A percentile compares a stretch with the other conserved stretches of the same genome.
Conservation (phyloP, 805 yeast species). For the Wickerhamomyces hampshirensis region DNA sequence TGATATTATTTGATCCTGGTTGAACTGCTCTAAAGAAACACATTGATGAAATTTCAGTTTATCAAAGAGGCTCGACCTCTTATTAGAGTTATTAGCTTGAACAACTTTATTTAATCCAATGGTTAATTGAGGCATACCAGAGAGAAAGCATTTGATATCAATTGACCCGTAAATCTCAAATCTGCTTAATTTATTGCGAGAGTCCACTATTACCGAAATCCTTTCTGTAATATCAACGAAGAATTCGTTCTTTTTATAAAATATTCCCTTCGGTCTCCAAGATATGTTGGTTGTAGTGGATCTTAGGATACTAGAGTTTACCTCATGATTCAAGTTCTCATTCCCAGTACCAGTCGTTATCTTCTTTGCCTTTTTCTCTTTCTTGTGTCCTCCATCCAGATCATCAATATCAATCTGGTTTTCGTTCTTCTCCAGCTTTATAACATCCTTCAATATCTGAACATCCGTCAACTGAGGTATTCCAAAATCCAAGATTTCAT, state of each 20-base stretch:
- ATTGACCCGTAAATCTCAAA: conserved; percentile 71
- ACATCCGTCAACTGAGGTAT: conserved; percentile 81
- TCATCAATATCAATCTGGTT: conserved; percentile 11
- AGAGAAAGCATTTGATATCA: conserved; percentile 66
- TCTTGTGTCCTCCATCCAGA: too few species aligned
- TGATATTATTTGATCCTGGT: conserved; percentile 47
- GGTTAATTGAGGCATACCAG: conserved; percentile 86
- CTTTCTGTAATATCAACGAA: conserved; percentile 81
- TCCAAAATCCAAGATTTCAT: conserved; percentile 88
- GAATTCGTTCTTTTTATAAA: conserved; percentile 83
- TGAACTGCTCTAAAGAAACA: conserved; percentile 62
- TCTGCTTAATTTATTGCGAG: conserved; percentile 50
- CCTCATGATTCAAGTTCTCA: conserved; percentile 20
- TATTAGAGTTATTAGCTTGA: conserved; percentile 14
- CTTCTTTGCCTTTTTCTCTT: conserved; percentile 2
- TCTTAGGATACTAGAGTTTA: conserved; percentile 69
- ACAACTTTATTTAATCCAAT: conserved; percentile 68
- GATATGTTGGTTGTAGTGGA: conserved; percentile 75
- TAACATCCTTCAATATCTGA: conserved; percentile 72
- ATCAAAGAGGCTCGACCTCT: conserved; percentile 33
- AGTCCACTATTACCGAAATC: conserved; percentile 62
- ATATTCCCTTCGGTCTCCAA: conserved; percentile 91
- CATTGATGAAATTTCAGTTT: conserved; percentile 87
- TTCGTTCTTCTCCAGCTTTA: conserved; percentile 45
- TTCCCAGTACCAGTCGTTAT: conserved; percentile 5